These are phyloP conservation scores for Pseudogymnoascus sp. DNA, from an alignment of 2,329 filamentous ascomycete species.

Conservation along the genomic window DNA sequence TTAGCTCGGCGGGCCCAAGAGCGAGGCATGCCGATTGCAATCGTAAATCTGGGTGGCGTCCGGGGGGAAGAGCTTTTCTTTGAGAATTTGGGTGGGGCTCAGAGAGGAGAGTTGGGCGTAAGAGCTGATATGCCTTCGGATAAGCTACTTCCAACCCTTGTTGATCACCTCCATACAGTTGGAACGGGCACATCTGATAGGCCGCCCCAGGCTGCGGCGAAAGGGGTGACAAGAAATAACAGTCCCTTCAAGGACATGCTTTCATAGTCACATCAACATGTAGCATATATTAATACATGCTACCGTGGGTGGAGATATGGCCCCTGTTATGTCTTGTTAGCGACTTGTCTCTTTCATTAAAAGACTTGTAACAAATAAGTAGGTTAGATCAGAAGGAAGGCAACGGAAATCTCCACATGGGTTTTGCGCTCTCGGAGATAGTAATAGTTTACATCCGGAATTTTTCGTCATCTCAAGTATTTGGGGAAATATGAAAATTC, in stretches of 20 bases:
- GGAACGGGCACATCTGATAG: conserved; percentile 12
- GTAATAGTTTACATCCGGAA: conserved; percentile 91
- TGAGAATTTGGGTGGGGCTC: conserved; percentile 42
- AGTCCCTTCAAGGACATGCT: conserved; percentile 52
- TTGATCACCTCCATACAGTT: conserved; percentile 40
- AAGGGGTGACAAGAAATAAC: conserved; percentile 21
- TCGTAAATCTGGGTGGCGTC: conserved; percentile 81
- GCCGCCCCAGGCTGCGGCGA: conserved; percentile 19
- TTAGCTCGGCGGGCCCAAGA: conserved; percentile 77
- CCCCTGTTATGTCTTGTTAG: not conserved
- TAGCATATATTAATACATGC: conserved; percentile 8
- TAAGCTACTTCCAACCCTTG: conserved; percentile 48
- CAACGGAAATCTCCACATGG: conserved; percentile 98
- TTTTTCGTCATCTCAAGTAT: conserved; percentile 72
- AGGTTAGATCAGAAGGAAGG: conserved; percentile 88
- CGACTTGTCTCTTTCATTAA: not conserved
- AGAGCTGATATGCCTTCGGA: conserved; percentile 53
- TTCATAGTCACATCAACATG: conserved; percentile 35
- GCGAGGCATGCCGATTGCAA: conserved; percentile 73
- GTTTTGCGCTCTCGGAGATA: conserved; percentile 84
- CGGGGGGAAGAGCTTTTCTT: conserved; percentile 72
- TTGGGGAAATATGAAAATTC: not conserved
- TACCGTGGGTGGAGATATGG: not conserved
- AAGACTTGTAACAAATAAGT: not conserved
- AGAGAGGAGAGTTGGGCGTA: conserved; percentile 45